Base-by-base conservation (phyloP, 495 filamentous ascomycete species). In the Penicillium desertorum region DNA sequence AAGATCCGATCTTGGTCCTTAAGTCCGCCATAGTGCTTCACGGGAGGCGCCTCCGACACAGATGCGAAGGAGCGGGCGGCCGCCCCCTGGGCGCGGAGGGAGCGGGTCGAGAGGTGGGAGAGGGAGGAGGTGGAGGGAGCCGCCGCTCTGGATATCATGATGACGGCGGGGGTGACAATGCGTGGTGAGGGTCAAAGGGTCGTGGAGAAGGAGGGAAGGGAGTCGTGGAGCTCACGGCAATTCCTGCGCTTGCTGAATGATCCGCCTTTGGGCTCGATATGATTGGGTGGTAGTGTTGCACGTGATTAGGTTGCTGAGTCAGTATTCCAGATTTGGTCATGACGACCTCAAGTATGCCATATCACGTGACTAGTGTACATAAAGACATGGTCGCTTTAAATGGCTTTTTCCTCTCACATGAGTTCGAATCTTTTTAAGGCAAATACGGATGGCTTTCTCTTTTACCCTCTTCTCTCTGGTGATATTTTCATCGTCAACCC, bases 1-100 rank as follows among this genome's bases (percentile, higher is more conserved):
- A 98, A 98, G 78, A 98, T 98, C 62, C 94, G 85, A 70, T 98
- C 94, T 79, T 98, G 91, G 73, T 98, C 94, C 70, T 83, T 85
- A 52, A 98, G 81, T 49, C 90, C 90, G 66, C 94, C 92, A 77
- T 91, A 89, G 57, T 81, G 78, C 59, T 79, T 86, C 63, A 86
- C 85, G 68, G 88, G 89, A 56, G 80, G 81, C 55, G 86, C 79
- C 76, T 98, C 92, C 74, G 92, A 87, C 65, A 96, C 92, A 41
- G 91, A 95, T 63, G 94, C 94, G 74, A 98, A 87, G 55, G 79
- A 80, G 69, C 86, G 82, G 67, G 66, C 73, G 71, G 86, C 83
- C 65, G 75, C 72, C 56, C 63, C 71, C 67, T 78, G 72, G 57
- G 72, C 70, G 48, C 84, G 80, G 53, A 84, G 76, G 60, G 82